A percentile compares a stretch with the other conserved stretches of the same genome.
phyloP scores from a whole-genome alignment of 352 stramenopile genomes.

The Globisporangium orthogonon region DNA sequence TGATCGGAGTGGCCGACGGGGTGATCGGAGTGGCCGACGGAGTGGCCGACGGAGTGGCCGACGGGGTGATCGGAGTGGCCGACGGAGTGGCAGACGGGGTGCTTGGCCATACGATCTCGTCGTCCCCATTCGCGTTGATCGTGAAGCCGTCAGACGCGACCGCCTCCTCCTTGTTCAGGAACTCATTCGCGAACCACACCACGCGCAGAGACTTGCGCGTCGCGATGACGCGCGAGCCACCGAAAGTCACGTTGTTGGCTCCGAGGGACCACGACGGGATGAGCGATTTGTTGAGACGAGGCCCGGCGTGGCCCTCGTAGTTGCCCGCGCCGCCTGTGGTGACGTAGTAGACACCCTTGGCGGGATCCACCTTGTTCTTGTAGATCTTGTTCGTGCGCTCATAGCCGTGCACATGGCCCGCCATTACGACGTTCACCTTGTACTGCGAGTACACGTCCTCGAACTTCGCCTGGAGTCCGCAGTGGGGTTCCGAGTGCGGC shows the following conservation, averaged over 20 bases:
- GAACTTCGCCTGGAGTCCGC: conserved; percentile 34
- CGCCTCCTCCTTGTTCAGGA: conserved; percentile 17
- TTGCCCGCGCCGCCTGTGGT: conserved; percentile 42
- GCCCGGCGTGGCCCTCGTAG: conserved; percentile 38
- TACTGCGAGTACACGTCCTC: conserved; percentile 37
- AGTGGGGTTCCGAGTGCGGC: conserved; percentile 32
- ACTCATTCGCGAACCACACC: conserved; percentile 43
- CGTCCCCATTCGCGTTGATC: conserved; percentile 33
- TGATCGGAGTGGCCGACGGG: background rate
- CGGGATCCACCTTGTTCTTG: conserved; percentile 35
- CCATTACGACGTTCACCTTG: conserved; percentile 34
- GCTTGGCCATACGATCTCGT: conserved; percentile 27
- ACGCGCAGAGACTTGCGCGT: conserved; percentile 36
- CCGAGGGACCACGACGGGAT: conserved; percentile 34
- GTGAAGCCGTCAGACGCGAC: conserved; percentile 43
- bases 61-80: background rate
- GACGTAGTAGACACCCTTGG: conserved; percentile 38
- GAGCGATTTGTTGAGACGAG: conserved; percentile 19
- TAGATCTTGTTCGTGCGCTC: conserved; percentile 42
- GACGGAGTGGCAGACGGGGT: conserved; percentile 12
- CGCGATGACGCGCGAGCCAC: conserved; percentile 35
- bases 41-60: background rate
- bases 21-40: background rate
- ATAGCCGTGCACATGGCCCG: conserved; percentile 47
- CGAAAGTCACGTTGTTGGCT: conserved; percentile 37